phyloP scores from a whole-genome alignment of 257 asterid species.

The Parsonsia alboflavescens region DNA sequence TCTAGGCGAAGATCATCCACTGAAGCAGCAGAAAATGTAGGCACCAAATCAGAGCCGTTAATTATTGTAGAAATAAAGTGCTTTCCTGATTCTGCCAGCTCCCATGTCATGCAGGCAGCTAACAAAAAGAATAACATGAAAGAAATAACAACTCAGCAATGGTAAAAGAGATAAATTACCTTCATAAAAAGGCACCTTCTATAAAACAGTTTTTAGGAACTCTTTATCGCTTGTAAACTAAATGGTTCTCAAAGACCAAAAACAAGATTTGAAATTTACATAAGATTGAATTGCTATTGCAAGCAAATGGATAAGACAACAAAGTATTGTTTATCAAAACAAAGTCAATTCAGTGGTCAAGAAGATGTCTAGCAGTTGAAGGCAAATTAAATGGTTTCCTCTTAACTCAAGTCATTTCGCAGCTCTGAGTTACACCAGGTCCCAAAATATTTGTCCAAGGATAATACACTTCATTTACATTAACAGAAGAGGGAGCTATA shows the following conservation, averaged over 20 bases:
- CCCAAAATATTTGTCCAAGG: neutral
- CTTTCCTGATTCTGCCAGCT: constrained; percentile 80
- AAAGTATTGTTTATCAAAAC: neutral
- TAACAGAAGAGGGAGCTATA: neutral
- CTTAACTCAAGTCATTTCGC: neutral
- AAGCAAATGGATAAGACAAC: neutral
- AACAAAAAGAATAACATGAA: constrained; percentile 7
- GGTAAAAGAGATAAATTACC: neutral
- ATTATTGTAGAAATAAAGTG: constrained; percentile 68
- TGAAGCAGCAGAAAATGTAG: constrained; percentile 76
- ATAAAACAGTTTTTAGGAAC: neutral
- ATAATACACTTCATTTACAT: neutral
- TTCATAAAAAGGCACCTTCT: neutral
- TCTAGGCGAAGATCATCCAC: constrained; percentile 79
- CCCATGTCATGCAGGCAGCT: constrained; percentile 94
- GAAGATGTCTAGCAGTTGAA: neutral
- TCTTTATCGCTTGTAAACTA: neutral
- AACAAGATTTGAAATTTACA: too few relatives aligned
- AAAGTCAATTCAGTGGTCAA: neutral
- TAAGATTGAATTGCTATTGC: neutral
- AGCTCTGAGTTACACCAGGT: neutral
- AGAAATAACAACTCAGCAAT: neutral
- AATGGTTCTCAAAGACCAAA: neutral
- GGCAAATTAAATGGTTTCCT: neutral
- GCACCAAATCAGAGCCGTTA: constrained; percentile 87